Percentiles rank a stretch among this genome's conserved stretches.
These are phyloP conservation scores for Umbelopsis sp. DNA, from an alignment of 371 early-diverging fungal genomes.

Conservation along the genomic window DNA sequence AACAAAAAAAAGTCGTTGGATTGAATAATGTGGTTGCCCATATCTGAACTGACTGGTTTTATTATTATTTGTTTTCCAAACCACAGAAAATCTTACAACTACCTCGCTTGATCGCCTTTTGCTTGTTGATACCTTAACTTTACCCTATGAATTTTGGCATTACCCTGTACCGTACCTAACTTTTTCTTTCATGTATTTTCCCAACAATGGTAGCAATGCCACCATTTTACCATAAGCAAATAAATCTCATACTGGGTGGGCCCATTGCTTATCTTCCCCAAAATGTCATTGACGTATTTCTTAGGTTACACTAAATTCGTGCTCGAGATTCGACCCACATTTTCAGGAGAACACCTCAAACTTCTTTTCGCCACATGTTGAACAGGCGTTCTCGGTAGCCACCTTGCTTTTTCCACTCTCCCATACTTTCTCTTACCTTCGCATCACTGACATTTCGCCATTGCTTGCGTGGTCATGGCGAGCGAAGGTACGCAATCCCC, in stretches of 20 bases:
- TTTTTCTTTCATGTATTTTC: too few relatives aligned
- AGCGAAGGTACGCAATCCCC: background rate
- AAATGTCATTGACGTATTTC: too few relatives aligned
- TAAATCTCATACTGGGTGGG: too few relatives aligned
- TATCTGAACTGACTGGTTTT: background rate
- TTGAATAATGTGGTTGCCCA: background rate
- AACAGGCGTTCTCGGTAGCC: too few relatives aligned
- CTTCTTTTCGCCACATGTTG: too few relatives aligned
- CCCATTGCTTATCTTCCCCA: too few relatives aligned
- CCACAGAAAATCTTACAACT: constrained; percentile 16
- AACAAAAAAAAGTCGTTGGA: constrained; percentile 19
- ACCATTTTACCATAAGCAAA: too few relatives aligned
- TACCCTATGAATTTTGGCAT: background rate
- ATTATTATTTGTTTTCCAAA: background rate
- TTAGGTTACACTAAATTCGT: too few relatives aligned
- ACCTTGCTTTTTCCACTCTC: background rate
- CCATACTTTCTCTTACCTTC: background rate
- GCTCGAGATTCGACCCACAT: too few relatives aligned
- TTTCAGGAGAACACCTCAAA: too few relatives aligned
- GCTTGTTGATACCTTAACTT: background rate
- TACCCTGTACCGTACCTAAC: too few relatives aligned
- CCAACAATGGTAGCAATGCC: too few relatives aligned
- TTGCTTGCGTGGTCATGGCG: background rate
- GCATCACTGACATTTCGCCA: background rate
- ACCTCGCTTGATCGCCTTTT: background rate